phyloP scores from a whole-genome alignment of 2,329 filamentous ascomycete species.

The Mycosphaerella sp. region DNA sequence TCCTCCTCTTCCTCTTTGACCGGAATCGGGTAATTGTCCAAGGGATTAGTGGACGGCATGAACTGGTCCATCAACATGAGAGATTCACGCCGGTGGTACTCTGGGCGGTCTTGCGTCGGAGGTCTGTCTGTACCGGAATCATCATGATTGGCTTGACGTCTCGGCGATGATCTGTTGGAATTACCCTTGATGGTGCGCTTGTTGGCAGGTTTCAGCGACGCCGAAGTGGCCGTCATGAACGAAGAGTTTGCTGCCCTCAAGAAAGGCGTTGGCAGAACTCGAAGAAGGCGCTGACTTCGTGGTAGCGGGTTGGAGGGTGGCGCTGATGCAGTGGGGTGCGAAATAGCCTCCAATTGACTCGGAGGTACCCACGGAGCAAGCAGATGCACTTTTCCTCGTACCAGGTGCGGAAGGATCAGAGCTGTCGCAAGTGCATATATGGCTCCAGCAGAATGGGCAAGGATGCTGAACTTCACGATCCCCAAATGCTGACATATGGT shows the following conservation, averaged over 20 bases:
- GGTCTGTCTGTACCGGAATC: constrained; percentile 21
- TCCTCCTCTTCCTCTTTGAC: constrained; percentile 22
- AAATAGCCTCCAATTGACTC: constrained; percentile 76
- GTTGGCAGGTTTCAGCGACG: constrained; percentile 33
- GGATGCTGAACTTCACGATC: constrained; percentile 91
- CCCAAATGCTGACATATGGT: constrained; percentile 87
- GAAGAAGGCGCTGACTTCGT: constrained; percentile 82
- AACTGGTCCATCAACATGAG: constrained; percentile 48
- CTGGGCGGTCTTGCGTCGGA: constrained; percentile 24
- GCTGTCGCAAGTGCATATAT: constrained; percentile 96
- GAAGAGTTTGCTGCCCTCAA: constrained; percentile 92
- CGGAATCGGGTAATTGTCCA: constrained; percentile 29
- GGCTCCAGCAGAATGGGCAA: constrained; percentile 95
- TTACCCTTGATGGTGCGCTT: constrained; percentile 22
- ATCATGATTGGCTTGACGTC: constrained; percentile 12
- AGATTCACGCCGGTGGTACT: constrained; percentile 39
- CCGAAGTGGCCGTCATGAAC: constrained; percentile 87
- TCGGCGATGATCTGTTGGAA: constrained; percentile 15
- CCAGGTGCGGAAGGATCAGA: constrained; percentile 90
- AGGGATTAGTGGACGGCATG: constrained; percentile 36
- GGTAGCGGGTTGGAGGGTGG: constrained; percentile 82
- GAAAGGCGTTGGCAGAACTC: constrained; percentile 82
- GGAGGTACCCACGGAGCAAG: constrained; percentile 96
- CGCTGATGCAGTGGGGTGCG: constrained; percentile 39
- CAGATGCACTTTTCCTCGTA: constrained; percentile 87